phyloP scores from a whole-genome alignment of 805 yeast genomes.

The Pichia membranifaciens region DNA sequence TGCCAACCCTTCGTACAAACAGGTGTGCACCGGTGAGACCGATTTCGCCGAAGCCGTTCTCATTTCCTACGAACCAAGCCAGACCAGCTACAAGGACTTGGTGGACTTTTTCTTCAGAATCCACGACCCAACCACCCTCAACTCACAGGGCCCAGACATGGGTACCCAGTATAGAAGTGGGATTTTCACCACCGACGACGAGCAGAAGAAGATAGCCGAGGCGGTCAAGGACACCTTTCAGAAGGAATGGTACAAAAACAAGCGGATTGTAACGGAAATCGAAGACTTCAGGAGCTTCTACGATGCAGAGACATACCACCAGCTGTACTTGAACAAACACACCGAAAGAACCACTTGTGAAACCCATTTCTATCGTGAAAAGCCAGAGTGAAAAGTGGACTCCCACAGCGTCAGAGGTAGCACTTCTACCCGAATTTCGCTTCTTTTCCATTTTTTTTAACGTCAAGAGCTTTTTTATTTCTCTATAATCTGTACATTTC shows the following conservation, averaged over 20 bases:
- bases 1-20: constrained; percentile 52
- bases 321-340: constrained; percentile 68
- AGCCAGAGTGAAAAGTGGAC: background rate
- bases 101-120: constrained; percentile 82
- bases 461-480: background rate
- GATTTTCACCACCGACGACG: constrained; percentile 55
- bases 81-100: constrained; percentile 53
- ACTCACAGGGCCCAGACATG: constrained; percentile 79
- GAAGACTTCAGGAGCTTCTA: constrained; percentile 65
- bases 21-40: constrained; percentile 75
- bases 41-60: constrained; percentile 80
- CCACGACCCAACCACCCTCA: constrained; percentile 87
- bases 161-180: constrained; percentile 92
- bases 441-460: too few species aligned
- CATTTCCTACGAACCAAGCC: constrained; percentile 69
- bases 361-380: constrained; percentile 49
- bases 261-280: constrained; percentile 62
- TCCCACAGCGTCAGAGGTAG: too few species aligned
- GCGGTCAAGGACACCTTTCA: constrained; percentile 50
- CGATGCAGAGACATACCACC: constrained; percentile 97
- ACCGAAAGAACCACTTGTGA: constrained; percentile 90
- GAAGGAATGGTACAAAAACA: constrained; percentile 66
- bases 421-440: too few species aligned
- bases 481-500: background rate
- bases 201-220: constrained; percentile 38